phyloP scores from a whole-genome alignment of 352 stramenopile genomes.

The Phytophthora pini region DNA sequence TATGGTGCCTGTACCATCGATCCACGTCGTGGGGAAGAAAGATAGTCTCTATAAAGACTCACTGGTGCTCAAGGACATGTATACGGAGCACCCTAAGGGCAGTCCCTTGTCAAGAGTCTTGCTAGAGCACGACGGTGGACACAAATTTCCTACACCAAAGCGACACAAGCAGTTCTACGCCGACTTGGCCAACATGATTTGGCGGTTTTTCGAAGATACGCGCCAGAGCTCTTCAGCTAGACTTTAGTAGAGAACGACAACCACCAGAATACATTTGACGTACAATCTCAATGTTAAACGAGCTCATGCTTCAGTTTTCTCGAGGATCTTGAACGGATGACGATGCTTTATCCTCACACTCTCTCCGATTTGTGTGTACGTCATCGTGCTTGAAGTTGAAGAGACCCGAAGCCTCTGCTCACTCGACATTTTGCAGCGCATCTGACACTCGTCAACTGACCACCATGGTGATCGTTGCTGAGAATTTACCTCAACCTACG shows the following conservation, averaged over 20 bases:
- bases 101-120: constrained; percentile 44
- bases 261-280: constrained; percentile 18
- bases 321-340: background rate
- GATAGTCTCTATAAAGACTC: constrained; percentile 57
- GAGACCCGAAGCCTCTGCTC: constrained; percentile 12
- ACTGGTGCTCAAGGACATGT: constrained; percentile 52
- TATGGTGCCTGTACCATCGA: constrained; percentile 58
- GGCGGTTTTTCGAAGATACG: constrained; percentile 52
- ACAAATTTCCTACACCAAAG: constrained; percentile 74
- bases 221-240: constrained; percentile 37
- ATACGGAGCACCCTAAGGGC: constrained; percentile 40
- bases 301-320: background rate
- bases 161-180: constrained; percentile 56
- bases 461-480: constrained; percentile 20
- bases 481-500: constrained; percentile 25
- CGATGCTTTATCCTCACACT: background rate
- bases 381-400: constrained; percentile 34
- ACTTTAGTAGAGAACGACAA: constrained; percentile 31
- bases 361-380: constrained; percentile 21
- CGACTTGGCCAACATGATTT: constrained; percentile 47
- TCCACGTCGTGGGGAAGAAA: constrained; percentile 62
- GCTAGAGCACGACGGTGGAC: constrained; percentile 53
- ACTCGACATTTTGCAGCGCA: constrained; percentile 33
- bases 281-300: constrained; percentile 16
- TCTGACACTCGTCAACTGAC: background rate